These are phyloP conservation scores for Oryza officinalis DNA, from an alignment of 176 grass and related monocot species.

Conservation along the genomic window DNA sequence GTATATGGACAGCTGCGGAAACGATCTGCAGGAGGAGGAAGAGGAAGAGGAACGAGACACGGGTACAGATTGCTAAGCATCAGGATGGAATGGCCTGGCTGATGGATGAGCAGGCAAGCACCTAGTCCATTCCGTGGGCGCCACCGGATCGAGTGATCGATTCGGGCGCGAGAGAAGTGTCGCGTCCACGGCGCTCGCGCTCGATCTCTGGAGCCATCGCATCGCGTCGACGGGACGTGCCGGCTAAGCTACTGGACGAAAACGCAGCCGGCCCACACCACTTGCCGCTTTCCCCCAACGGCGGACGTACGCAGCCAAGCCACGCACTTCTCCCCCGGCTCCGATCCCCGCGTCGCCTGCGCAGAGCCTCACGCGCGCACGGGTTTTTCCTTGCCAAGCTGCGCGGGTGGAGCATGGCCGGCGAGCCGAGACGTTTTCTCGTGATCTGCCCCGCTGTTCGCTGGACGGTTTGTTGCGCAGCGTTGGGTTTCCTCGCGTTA, in stretches of 20 bases:
- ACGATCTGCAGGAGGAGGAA: neutral
- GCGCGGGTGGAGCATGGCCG: neutral
- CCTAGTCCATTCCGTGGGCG: neutral
- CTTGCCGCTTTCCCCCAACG: neutral
- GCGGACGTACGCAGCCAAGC: neutral
- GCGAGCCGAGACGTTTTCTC: neutral
- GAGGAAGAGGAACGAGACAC: neutral
- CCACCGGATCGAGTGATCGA: neutral
- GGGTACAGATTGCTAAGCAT: neutral
- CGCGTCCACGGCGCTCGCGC: neutral
- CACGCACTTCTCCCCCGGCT: no score
- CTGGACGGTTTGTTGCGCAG: neutral
- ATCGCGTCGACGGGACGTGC: conserved; percentile 13
- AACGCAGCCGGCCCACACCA: neutral
- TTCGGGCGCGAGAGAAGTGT: neutral
- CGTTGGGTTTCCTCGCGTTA: neutral
- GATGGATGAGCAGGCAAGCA: neutral
- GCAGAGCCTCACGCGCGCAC: no score
- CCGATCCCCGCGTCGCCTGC: no score
- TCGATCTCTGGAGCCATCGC: neutral
- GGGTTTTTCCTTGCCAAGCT: no score
- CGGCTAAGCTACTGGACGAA: neutral
- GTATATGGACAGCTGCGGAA: neutral
- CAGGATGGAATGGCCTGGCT: neutral
- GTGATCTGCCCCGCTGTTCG: neutral